Evolutionary conservation across 2,329 filamentous ascomycete species (phyloP).

Genomic region (Drechslerella coelobrocha): DNA sequence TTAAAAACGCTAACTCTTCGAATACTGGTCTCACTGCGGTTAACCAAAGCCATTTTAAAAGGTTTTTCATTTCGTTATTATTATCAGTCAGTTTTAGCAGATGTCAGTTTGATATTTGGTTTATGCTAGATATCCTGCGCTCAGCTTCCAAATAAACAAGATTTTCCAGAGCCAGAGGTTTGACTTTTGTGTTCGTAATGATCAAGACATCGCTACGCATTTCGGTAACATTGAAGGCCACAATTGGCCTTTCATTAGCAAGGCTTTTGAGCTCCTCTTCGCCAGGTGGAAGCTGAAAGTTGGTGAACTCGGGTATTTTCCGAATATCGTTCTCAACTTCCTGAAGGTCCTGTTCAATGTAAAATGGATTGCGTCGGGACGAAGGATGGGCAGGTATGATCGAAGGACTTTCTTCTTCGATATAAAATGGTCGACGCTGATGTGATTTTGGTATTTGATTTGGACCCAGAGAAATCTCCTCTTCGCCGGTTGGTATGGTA

Average conservation of each 20-base stretch:
- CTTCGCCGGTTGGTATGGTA: neutral
- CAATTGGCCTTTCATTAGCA: conserved; percentile 18
- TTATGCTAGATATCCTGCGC: neutral
- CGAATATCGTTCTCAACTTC: neutral
- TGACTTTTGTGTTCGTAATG: conserved; percentile 24
- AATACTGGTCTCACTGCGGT: conserved; percentile 23
- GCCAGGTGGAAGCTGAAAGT: conserved; percentile 17
- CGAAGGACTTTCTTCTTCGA: no score
- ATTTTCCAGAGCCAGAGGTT: conserved; percentile 10
- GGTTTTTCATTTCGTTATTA: conserved; percentile 17
- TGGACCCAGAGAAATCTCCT: neutral
- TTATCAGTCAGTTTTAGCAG: neutral
- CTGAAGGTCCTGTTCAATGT: neutral
- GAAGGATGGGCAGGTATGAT: neutral
- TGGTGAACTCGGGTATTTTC: conserved; percentile 11
- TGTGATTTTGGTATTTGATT: neutral
- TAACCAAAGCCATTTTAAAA: conserved; percentile 38
- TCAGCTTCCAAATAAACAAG: conserved; percentile 21
- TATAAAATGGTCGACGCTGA: neutral
- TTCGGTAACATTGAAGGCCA: conserved; percentile 44
- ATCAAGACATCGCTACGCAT: conserved; percentile 45
- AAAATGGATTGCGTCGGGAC: neutral
- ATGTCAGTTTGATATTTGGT: neutral
- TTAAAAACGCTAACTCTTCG: conserved; percentile 16
- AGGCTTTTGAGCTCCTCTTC: conserved; percentile 10